Evolutionary conservation across 805 yeast genomes (phyloP).

Genomic region (Teunomyces funiuensis): DNA sequence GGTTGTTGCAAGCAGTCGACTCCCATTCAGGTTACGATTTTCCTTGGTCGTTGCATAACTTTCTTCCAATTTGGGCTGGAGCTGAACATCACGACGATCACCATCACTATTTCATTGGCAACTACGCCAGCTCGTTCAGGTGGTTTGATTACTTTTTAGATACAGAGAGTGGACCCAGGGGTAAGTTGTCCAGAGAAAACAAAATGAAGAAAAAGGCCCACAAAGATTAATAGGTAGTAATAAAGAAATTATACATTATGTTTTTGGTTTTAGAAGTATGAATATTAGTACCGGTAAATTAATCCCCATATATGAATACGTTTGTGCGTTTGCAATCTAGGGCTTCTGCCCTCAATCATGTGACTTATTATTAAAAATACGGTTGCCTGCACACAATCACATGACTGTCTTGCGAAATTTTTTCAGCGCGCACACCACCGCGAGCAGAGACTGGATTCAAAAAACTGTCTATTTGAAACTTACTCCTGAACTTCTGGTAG

Average conservation of each 20-base stretch:
- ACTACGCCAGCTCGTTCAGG: constrained; percentile 57
- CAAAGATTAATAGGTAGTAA: constrained; percentile 11
- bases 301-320: too few relatives aligned
- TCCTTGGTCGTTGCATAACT: constrained; percentile 58
- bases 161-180: constrained; percentile 58
- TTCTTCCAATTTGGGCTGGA: constrained; percentile 66
- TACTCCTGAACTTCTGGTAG: constrained; percentile 5
- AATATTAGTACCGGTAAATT: too few relatives aligned
- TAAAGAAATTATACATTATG: too few relatives aligned
- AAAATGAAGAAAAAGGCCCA: constrained; percentile 42
- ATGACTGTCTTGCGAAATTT: background rate
- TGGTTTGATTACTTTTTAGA: constrained; percentile 56
- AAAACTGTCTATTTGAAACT: constrained; percentile 10
- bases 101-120: constrained; percentile 60
- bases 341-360: constrained; percentile 5
- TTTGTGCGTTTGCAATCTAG: constrained; percentile 7
- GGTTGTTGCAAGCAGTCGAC: constrained; percentile 60
- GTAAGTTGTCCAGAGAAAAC: constrained; percentile 47
- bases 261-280: too few relatives aligned
- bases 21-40: constrained; percentile 63
- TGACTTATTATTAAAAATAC: background rate
- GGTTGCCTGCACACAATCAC: constrained; percentile 9
- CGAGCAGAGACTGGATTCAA: constrained; percentile 6
- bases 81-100: constrained; percentile 64
- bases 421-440: constrained; percentile 3